phyloP scores from a whole-genome alignment of 176 grass and related monocot species.

The Aegilops tauschii region DNA sequence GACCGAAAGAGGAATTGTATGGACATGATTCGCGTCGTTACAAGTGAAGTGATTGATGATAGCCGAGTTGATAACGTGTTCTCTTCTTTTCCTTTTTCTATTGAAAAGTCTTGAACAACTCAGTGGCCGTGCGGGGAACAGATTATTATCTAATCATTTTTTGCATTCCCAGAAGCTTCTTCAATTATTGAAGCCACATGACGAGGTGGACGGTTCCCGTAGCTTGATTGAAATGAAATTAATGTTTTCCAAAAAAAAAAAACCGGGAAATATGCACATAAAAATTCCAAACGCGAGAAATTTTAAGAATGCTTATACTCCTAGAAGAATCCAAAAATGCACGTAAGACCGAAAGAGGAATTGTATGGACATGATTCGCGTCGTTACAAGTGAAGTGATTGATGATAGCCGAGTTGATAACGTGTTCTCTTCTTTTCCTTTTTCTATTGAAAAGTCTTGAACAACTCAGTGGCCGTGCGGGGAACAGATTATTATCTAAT shows the following conservation, averaged over 20 bases:
- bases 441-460: neutral
- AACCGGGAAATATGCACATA: too few species aligned
- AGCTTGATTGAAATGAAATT: neutral
- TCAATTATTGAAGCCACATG: conserved; percentile 4
- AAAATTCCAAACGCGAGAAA: too few species aligned
- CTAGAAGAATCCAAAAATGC: neutral
- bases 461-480: neutral
- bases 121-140: neutral
- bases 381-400: too few species aligned
- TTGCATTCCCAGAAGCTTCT: neutral
- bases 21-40: neutral
- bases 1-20: neutral
- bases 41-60: too few species aligned
- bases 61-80: too few species aligned
- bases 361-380: neutral
- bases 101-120: neutral
- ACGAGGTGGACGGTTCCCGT: neutral
- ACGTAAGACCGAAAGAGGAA: neutral
- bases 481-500: neutral
- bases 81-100: neutral
- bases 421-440: neutral
- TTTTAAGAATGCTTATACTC: too few species aligned
- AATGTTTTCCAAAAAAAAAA: too few species aligned
- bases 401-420: too few species aligned
- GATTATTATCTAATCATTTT: neutral